Base-by-base conservation (phyloP, 2,329 filamentous ascomycete species). In the Trichoderma oligosporum region DNA sequence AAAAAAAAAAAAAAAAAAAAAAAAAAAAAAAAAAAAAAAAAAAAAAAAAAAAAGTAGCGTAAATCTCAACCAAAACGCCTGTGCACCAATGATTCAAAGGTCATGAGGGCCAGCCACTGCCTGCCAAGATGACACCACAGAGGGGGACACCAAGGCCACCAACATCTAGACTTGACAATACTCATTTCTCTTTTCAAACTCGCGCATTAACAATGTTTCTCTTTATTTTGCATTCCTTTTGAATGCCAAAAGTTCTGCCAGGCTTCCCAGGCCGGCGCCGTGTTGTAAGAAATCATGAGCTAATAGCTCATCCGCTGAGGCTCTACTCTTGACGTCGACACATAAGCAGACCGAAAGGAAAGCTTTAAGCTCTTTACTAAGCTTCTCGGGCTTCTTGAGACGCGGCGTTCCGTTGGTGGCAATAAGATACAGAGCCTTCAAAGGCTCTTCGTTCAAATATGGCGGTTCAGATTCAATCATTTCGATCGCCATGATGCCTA, bases 401-500 rank as follows among this genome's bases (percentile, higher is more conserved):
- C 91, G 86, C 20, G 94, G 94, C 3, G 94, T 97, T 64, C 94
- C 94, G 76, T 97, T 97, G 56, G 94, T 99, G 46, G 94, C 94
- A 70, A 99, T 99, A 61, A 99, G 83, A 72, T 96, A 99, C 45
- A 99, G 82, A 7, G 94, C 94, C 80, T 97, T 97, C 57, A 99
- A 83, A 0, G 94, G 94, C 74, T 97, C 93, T 74, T 97, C 94
- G 74, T 97, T 97, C 35, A 97, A 83, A 72, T 99, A 99, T 0
- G 94, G 94, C 5, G 94, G 94, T 73, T 99, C 94, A 16, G 91
- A 96, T 72, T 99, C 94, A 68, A 97, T 97, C 94, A 99, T 97
- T 75, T 99, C 94, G 68, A 99, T 97, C 22, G 94, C 93, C 94
- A 97, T 99, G 76, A 99, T 99, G 68, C 94, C 94, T 61, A 99